These are phyloP conservation scores for Lentinula lateritia DNA, from an alignment of 768 basidiomycete genomes.

Conservation along the genomic window DNA sequence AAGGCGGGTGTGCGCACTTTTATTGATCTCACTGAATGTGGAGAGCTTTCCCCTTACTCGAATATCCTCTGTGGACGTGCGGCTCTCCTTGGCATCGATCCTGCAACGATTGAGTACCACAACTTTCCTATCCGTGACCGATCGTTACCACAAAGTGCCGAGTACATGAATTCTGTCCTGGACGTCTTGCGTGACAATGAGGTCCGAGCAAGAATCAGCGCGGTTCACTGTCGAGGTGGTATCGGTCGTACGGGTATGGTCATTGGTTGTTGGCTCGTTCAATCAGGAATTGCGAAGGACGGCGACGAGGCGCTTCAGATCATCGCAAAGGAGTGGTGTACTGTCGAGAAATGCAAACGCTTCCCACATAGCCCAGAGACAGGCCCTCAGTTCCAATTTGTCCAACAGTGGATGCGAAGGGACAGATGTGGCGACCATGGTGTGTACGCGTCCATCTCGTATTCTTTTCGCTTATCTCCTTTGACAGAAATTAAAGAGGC, in stretches of 20 bases:
- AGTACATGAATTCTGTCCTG: slow-evolving; percentile 56
- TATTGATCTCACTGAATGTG: slow-evolving; percentile 80
- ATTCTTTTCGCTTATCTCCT: too few species aligned
- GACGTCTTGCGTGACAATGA: slow-evolving; percentile 57
- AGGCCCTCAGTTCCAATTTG: slow-evolving; percentile 73
- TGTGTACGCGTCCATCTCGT: not conserved
- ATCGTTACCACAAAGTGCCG: slow-evolving; percentile 52
- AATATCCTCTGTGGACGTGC: slow-evolving; percentile 51
- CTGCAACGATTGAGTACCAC: slow-evolving; percentile 60
- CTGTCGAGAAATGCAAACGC: slow-evolving; percentile 70
- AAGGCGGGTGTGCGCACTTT: slow-evolving; percentile 72
- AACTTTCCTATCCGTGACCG: slow-evolving; percentile 76
- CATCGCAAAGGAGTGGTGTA: slow-evolving; percentile 66
- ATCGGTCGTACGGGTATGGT: slow-evolving; percentile 65
- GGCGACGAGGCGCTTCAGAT: slow-evolving; percentile 61
- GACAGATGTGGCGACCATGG: not conserved
- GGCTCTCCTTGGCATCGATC: slow-evolving; percentile 48
- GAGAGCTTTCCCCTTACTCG: slow-evolving; percentile 66
- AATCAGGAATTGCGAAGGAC: slow-evolving; percentile 54
- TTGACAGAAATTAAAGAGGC: not conserved
- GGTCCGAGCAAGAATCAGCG: slow-evolving; percentile 50
- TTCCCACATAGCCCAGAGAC: slow-evolving; percentile 79
- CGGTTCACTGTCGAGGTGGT: slow-evolving; percentile 77
- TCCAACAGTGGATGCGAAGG: slow-evolving; percentile 18
- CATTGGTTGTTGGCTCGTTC: slow-evolving; percentile 73